phyloP scores from a whole-genome alignment of 306 rosid species.

The Pyrus betulifolia region DNA sequence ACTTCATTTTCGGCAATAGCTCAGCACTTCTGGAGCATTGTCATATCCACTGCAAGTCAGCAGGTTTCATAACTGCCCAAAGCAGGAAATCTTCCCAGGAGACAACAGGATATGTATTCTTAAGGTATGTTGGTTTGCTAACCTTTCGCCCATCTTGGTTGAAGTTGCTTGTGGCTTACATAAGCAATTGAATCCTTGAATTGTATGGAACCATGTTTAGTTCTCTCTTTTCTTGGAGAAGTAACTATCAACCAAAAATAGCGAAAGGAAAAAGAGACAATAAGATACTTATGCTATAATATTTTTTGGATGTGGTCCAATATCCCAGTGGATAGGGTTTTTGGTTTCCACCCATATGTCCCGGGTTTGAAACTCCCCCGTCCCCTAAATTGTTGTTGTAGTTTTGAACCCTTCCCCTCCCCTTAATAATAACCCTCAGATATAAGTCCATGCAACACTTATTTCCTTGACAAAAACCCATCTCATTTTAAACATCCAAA shows the following conservation, averaged over 20 bases:
- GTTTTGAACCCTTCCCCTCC: too few relatives aligned
- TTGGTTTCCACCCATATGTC: too few relatives aligned
- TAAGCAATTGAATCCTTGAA: neutral
- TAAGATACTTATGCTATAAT: neutral
- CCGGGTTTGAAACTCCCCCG: too few relatives aligned
- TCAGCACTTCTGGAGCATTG: constrained; percentile 85
- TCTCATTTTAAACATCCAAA: too few relatives aligned
- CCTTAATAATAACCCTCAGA: too few relatives aligned
- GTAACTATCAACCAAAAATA: neutral
- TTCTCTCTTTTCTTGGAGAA: neutral
- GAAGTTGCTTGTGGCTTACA: neutral
- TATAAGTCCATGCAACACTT: too few relatives aligned
- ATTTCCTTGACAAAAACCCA: too few relatives aligned
- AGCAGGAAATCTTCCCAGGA: constrained; percentile 76
- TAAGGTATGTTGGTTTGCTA: constrained; percentile 40
- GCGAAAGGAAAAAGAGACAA: neutral
- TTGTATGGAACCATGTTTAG: neutral
- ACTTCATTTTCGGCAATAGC: constrained; percentile 85
- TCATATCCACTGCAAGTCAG: constrained; percentile 75
- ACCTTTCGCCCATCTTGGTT: neutral
- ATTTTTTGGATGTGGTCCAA: too few relatives aligned
- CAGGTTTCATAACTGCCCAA: constrained; percentile 84
- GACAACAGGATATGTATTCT: constrained; percentile 77
- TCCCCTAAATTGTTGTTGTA: too few relatives aligned
- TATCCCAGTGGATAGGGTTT: too few relatives aligned